Evolutionary conservation across 2,329 filamentous ascomycete species (phyloP).

Genomic region (Botrytis deweyae): DNA sequence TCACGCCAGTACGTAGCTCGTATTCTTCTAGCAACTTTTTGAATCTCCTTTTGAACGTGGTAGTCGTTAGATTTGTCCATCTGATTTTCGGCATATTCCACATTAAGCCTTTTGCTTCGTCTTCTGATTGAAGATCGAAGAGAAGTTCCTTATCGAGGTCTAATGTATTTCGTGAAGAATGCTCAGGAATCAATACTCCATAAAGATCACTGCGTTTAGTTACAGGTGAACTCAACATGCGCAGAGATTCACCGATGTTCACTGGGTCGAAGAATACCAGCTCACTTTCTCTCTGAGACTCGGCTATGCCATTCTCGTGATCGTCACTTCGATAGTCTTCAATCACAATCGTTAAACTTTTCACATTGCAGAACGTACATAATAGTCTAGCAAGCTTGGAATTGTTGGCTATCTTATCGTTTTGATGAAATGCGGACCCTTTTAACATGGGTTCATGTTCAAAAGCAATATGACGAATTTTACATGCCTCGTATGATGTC

Average conservation of each 20-base stretch:
- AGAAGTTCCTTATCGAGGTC: neutral
- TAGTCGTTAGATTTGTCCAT: neutral
- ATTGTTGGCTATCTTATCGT: neutral
- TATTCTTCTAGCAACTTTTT: neutral
- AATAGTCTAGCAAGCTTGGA: neutral
- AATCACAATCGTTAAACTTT: neutral
- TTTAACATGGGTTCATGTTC: neutral
- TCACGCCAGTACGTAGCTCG: neutral
- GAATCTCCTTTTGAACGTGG: neutral
- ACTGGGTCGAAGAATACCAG: neutral
- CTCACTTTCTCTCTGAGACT: neutral
- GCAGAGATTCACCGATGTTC: neutral
- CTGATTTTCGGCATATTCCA: neutral
- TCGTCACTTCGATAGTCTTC: neutral
- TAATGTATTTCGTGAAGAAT: neutral
- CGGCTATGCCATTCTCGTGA: neutral
- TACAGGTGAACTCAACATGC: neutral
- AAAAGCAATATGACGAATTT: neutral
- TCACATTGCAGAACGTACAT: neutral
- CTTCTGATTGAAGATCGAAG: neutral
- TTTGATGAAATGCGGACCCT: neutral
- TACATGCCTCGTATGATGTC: neutral
- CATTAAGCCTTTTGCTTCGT: neutral
- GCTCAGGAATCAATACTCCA: neutral
- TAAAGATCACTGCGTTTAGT: neutral